Evolutionary conservation across 2,329 filamentous ascomycete genomes (phyloP), one percentile per base, ranked within the genome.

Genomic region (Spiromastix sp.): DNA sequence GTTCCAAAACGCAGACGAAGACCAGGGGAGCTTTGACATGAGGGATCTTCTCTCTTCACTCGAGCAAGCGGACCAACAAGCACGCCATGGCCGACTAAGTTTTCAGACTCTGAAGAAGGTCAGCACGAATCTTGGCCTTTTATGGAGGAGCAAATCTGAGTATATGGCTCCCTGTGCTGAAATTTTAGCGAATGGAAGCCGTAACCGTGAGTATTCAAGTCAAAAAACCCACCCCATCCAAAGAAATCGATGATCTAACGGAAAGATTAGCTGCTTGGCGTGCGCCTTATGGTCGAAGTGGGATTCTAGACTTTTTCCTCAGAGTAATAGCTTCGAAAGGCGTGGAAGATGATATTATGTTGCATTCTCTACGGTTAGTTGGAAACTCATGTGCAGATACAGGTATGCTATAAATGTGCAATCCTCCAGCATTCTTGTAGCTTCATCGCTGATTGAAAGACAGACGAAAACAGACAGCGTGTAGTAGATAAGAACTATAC

Each of bases 381-480:
- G 63, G 61, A 4, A 67, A 67, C 39, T 61, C 57, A 22, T 66
- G 63, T 49, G 63, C 63, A 22, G 63, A 66, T 41, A 63, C 55
- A 26, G 52, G 59, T 61, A 46, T 26, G 25, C 28, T 22, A 27
- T 34, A n/a, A 12, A 25, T 11, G 5, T 20, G 8, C 18, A 19
- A n/a, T n/a, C n/a, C n/a, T n/a, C n/a, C n/a, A n/a, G n/a, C n/a
- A n/a, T n/a, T n/a, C n/a, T n/a, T n/a, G n/a, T n/a, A n/a, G n/a
- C n/a, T n/a, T 7, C 10, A 20, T 36, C 30, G 33, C 41, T 52
- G 39, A 53, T 22, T 3, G 4, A 36, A 13, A 3, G 18, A 8
- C 32, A 63, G 62, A 66, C 44, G 58, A 60, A 33, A 66, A 66
- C 32, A 49, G 62, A 38, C 48, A 53, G 6, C 53, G 54, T 33